Evolutionary conservation across 352 stramenopile genomes (phyloP), one percentile per base, ranked within the genome.

Genomic region (Globisporangium nagaii): DNA sequence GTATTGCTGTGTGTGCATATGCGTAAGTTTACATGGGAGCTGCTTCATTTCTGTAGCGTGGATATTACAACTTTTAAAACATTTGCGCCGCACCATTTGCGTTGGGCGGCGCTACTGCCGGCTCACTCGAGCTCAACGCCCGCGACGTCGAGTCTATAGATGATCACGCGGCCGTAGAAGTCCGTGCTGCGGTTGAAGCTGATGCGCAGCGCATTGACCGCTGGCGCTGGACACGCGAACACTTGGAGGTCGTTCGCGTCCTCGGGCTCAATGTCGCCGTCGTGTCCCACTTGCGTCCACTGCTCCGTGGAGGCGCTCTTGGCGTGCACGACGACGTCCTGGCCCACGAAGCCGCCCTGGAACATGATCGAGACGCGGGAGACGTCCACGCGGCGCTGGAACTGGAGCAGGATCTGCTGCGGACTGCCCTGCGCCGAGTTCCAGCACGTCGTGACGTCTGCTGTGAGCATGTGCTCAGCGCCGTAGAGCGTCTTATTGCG

Each of bases 81-180:
- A 11, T 22, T 15, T 4, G 13, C 4, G 19, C 37, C 5, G 15
- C 12, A 2, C 5, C 37, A 20, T 19, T 11, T 43, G 37, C 19
- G 37, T 27, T n/a, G n/a, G n/a, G n/a, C n/a, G n/a, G n/a, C n/a
- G n/a, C n/a, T n/a, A n/a, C n/a, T n/a, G n/a, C n/a, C n/a, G n/a
- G n/a, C n/a, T n/a, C n/a, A n/a, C n/a, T 42, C 7, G n/a, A 30
- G 17, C 35, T 84, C 71, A 17, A 45, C 17, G 27, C 79, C 77
- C 17, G 54, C 45, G 15, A 88, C 65, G 54, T 84, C 63, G 13
- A 86, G 44, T 6, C 66, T 54, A 53, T 88, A 90, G 47, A 90
- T 65, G 37, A 86, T 70, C 10, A 90, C 75, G 42, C 80, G 80
- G 25, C 80, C 80, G 58, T 83, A 90, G 25, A 90, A 88, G 62